Conservation (phyloP, 768 basidiomycete genomes). For the Daedalea quercina region DNA sequence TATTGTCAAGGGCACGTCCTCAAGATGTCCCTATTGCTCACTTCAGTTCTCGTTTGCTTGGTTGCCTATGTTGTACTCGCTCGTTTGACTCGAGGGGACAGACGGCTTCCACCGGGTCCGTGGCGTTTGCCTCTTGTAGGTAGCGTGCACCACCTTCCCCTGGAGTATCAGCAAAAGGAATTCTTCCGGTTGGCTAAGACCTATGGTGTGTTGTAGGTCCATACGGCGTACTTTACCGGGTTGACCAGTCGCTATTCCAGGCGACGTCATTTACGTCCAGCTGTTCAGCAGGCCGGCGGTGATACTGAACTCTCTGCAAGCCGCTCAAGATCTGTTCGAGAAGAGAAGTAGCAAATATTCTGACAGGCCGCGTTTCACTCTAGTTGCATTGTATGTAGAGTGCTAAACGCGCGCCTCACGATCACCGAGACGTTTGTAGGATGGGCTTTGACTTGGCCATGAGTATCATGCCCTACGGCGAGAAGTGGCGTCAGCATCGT, state of each 20-base stretch:
- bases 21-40: too few species aligned
- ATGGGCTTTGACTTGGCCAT: background rate
- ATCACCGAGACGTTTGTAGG: conserved; percentile 19
- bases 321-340: conserved; percentile 27
- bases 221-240: background rate
- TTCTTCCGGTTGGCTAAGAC: conserved; percentile 8
- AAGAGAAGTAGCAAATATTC: conserved; percentile 31
- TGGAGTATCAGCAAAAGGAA: conserved; percentile 4
- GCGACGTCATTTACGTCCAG: conserved; percentile 13
- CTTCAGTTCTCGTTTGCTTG: too few species aligned
- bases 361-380: conserved; percentile 29
- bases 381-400: conserved; percentile 7
- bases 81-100: too few species aligned
- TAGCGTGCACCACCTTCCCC: conserved; percentile 12
- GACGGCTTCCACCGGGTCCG: conserved; percentile 15
- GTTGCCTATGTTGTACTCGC: too few species aligned
- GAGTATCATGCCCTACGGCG: conserved; percentile 16
- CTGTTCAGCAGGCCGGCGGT: conserved; percentile 14
- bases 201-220: conserved; percentile 7
- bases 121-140: conserved; percentile 11
- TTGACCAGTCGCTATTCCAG: conserved; percentile 1
- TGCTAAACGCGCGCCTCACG: conserved; percentile 19
- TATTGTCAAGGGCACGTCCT: too few species aligned
- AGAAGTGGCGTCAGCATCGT: conserved; percentile 22
- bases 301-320: conserved; percentile 18